phyloP scores from a whole-genome alignment of 192 early-diverging fungal genomes.

The Mortierella antarctica region DNA sequence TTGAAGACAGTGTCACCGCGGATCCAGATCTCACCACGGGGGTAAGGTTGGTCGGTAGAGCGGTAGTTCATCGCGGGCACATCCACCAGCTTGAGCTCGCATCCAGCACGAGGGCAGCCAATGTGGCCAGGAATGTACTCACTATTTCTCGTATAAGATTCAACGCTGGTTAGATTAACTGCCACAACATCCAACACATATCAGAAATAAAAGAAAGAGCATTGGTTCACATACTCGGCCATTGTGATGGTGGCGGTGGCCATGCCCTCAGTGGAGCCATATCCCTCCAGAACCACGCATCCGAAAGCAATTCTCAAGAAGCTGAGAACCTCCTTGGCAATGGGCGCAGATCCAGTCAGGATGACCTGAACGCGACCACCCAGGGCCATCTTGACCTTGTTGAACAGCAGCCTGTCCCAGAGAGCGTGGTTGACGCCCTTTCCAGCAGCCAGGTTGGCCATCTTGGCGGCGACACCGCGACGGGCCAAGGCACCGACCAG shows the following conservation, averaged over 20 bases:
- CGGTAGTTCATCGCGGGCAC: conserved; percentile 90
- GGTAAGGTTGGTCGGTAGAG: conserved; percentile 74
- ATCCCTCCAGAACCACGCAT: conserved; percentile 72
- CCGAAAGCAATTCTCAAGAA: conserved; percentile 76
- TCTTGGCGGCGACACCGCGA: conserved; percentile 71
- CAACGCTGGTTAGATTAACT: not conserved
- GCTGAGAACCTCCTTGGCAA: conserved; percentile 71
- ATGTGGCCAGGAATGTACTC: conserved; percentile 74
- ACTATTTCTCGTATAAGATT: conserved; percentile 15
- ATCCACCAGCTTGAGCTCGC: conserved; percentile 86
- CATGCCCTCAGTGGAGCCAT: conserved; percentile 61
- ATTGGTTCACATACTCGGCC: conserved; percentile 29
- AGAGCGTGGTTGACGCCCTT: conserved; percentile 73
- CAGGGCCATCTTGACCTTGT: conserved; percentile 80
- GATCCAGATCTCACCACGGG: conserved; percentile 91
- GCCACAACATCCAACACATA: not conserved
- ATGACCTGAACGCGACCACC: conserved; percentile 81
- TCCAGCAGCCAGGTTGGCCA: conserved; percentile 65
- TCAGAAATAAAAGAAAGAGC: conserved; percentile 1
- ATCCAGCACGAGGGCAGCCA: conserved; percentile 70
- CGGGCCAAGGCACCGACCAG: conserved; percentile 63
- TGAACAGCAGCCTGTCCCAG: conserved; percentile 91
- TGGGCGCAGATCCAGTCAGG: conserved; percentile 78
- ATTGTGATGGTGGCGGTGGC: conserved; percentile 48
- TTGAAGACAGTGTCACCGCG: conserved; percentile 77